A percentile compares a stretch with the other conserved stretches of the same genome.
Evolutionary conservation across 1,139 yeast species (phyloP).

Genomic region (Yamadazyma buinensis): DNA sequence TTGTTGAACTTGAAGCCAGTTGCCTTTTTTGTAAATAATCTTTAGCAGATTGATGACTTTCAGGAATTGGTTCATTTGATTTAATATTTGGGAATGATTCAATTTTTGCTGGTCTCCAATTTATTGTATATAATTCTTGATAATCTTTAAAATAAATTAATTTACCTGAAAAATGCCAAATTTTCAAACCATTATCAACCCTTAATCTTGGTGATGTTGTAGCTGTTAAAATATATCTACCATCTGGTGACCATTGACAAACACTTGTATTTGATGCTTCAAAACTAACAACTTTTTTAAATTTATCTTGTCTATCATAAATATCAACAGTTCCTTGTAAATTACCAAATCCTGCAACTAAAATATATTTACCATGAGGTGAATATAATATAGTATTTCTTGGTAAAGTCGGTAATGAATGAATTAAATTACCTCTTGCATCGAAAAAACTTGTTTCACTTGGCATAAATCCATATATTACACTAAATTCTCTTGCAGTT

Average conservation of each 20-base stretch:
- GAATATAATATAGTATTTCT: slow-evolving; percentile 89
- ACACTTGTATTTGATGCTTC: slow-evolving; percentile 93
- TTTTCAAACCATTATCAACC: slow-evolving; percentile 91
- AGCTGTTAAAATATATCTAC: slow-evolving; percentile 88
- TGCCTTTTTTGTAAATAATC: slow-evolving; percentile 49
- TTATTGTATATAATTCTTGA: slow-evolving; percentile 73
- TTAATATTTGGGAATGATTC: slow-evolving; percentile 57
- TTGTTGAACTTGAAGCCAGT: slow-evolving; percentile 34
- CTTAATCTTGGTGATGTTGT: slow-evolving; percentile 96
- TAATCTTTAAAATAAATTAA: slow-evolving; percentile 75
- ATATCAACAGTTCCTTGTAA: slow-evolving; percentile 95
- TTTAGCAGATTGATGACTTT: slow-evolving; percentile 64
- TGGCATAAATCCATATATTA: slow-evolving; percentile 97
- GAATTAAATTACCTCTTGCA: slow-evolving; percentile 85
- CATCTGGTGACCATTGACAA: slow-evolving; percentile 99
- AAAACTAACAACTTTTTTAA: slow-evolving; percentile 72
- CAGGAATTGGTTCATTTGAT: slow-evolving; percentile 51
- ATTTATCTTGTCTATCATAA: slow-evolving; percentile 87
- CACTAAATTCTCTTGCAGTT: slow-evolving; percentile 94
- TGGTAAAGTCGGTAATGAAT: slow-evolving; percentile 81
- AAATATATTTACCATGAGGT: slow-evolving; percentile 87
- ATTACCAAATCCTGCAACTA: slow-evolving; percentile 97
- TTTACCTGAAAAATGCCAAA: slow-evolving; percentile 91
- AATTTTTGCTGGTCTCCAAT: slow-evolving; percentile 82
- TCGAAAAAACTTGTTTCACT: slow-evolving; percentile 94